Evolutionary conservation across 1,284 basidiomycete genomes (phyloP), one percentile per base, ranked within the genome.

Genomic region (Ganoderma boninense): DNA sequence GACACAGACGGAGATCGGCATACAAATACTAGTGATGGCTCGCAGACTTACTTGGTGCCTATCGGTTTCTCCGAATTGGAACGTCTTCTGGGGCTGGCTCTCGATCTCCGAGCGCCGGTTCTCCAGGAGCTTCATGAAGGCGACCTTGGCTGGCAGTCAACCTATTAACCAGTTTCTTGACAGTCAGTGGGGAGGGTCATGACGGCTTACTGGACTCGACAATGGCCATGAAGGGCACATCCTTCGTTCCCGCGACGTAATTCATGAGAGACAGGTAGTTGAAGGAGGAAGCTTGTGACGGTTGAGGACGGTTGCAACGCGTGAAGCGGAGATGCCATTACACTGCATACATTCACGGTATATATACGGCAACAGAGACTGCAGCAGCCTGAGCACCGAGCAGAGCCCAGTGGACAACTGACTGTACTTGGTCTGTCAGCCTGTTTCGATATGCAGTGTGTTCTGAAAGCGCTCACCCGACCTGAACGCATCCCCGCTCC

Each of bases 21-120:
- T 35, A 42, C 64, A 69, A 10, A 23, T n/a, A 20, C 13, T 10
- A 6, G 23, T 35, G 4, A 16, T 56, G 18, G 52, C 29, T 7
- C 23, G 35, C 8, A 16, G 29, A 77, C 81, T 62, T 76, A 89
- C 90, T 77, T 88, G 80, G 72, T 91, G 89, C 52, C 90, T 81
- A 16, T 86, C 84, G 0, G 80, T 84, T 10, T 79, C 66, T 7
- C 90, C 89, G 74, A 89, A 92, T 67, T 83, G 79, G 80, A 90
- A 90, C 1, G 88, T 88, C 73, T 83, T 85, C 64, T 81, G 80
- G 2, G 86, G 81, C 14, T 85, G 78, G 62, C 77, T 75, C 32
- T 81, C 71, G 59, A 89, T 89, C 16, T 82, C 80, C 14, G 75
- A 75, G 10, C 82, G 82, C 20, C 79, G 82, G 29, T 80, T 78